Conservation (phyloP, 1,284 basidiomycete species). For the Ganoderma resinaceum region DNA sequence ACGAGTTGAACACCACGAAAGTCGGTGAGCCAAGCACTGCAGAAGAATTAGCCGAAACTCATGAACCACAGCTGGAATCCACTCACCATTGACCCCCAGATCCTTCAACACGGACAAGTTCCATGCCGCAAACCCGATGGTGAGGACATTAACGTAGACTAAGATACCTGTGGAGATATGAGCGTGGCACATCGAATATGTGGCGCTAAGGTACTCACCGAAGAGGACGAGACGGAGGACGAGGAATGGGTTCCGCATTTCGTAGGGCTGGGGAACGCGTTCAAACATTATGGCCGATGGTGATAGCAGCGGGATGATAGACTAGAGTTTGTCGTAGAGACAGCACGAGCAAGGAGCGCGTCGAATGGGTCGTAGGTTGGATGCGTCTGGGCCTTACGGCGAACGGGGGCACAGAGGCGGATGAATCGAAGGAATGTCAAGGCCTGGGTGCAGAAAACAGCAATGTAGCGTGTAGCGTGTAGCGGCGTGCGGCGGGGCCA, state of each 20-base stretch:
- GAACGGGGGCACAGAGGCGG: constrained; percentile 16
- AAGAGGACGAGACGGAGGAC: constrained; percentile 63
- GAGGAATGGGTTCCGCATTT: constrained; percentile 53
- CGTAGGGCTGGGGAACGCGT: constrained; percentile 12
- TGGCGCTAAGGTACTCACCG: constrained; percentile 47
- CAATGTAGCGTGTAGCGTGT: background rate
- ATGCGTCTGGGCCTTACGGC: constrained; percentile 12
- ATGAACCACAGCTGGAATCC: constrained; percentile 1
- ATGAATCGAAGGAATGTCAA: constrained; percentile 21
- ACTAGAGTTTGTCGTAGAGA: constrained; percentile 18
- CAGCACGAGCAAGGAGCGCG: constrained; percentile 17
- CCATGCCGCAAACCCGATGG: constrained; percentile 65
- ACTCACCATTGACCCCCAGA: constrained; percentile 45
- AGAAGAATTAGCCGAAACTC: background rate
- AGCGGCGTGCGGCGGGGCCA: background rate
- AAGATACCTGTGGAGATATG: constrained; percentile 52
- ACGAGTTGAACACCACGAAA: constrained; percentile 60
- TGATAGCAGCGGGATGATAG: constrained; percentile 9
- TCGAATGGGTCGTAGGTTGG: constrained; percentile 21
- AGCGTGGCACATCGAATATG: background rate
- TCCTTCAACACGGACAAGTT: constrained; percentile 51
- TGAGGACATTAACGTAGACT: constrained; percentile 56
- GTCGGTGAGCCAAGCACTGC: constrained; percentile 47
- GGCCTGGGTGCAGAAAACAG: constrained; percentile 2
- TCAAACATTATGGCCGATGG: constrained; percentile 23